Conservation (phyloP, 2,329 filamentous ascomycete genomes). For the Chrysoporthe puriensis region DNA sequence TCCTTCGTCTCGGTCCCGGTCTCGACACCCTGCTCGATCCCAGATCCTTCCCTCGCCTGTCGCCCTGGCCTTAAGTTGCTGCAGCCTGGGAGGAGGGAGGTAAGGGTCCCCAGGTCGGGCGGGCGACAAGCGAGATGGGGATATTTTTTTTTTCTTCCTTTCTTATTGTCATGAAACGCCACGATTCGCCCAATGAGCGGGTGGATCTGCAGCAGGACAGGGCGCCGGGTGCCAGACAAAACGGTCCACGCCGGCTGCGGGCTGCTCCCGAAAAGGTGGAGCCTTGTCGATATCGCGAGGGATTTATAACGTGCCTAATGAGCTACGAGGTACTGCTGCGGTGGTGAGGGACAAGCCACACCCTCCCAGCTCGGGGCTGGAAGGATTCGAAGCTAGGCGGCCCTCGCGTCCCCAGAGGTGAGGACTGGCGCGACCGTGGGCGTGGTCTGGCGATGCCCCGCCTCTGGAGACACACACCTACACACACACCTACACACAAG, state of each 20-base stretch:
- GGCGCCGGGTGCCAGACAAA: not conserved
- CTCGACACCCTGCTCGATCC: slow-evolving; percentile 5
- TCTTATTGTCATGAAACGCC: not conserved
- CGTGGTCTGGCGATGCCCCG: not conserved
- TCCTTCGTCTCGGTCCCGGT: slow-evolving; percentile 7
- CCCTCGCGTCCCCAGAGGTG: not conserved
- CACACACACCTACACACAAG: too few relatives aligned
- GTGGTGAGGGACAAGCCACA: not conserved
- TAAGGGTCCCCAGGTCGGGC: not conserved
- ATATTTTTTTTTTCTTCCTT: too few relatives aligned
- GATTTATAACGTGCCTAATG: not conserved
- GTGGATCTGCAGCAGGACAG: slow-evolving; percentile 6
- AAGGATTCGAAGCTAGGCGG: slow-evolving; percentile 3
- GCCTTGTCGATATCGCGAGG: slow-evolving; percentile 5
- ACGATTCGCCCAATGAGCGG: not conserved
- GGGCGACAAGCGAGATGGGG: slow-evolving; percentile 12
- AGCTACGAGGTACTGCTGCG: too few relatives aligned
- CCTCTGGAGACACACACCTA: too few relatives aligned
- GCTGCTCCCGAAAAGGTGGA: slow-evolving; percentile 6
- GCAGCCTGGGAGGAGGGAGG: too few relatives aligned
- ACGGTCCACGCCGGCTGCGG: slow-evolving; percentile 1
- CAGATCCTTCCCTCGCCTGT: slow-evolving; percentile 7
- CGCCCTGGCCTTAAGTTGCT: not conserved
- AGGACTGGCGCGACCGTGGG: not conserved
- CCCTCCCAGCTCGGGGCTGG: not conserved